phyloP scores from a whole-genome alignment of 148 eudicot species.

The Amaranthus hypochondriacus region DNA sequence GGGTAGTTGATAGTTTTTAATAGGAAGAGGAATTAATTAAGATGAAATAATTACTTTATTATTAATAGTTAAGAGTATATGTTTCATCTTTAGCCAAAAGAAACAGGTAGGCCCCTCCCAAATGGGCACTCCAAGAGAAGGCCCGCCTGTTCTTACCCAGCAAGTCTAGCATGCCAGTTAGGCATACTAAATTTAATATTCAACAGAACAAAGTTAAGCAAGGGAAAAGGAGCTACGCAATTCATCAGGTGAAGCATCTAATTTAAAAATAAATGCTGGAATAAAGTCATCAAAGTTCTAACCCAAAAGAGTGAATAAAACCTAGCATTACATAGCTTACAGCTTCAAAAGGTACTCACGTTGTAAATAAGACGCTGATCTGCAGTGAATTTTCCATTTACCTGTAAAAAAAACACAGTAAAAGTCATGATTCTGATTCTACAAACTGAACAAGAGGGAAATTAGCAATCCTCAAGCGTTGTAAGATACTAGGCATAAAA shows the following conservation, averaged over 20 bases:
- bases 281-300: not conserved
- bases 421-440: constrained; percentile 1
- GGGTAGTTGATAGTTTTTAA: too few relatives aligned
- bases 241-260: not conserved
- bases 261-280: not conserved
- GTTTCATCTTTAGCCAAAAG: too few relatives aligned
- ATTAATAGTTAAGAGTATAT: too few relatives aligned
- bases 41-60: too few relatives aligned
- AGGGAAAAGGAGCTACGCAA: not conserved
- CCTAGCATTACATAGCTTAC: not conserved
- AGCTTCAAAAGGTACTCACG: constrained; percentile 44
- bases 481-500: not conserved
- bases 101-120: too few relatives aligned
- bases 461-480: not conserved
- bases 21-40: too few relatives aligned
- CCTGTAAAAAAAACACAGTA: constrained; percentile 45
- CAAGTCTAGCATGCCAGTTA: too few relatives aligned
- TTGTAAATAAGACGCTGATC: constrained; percentile 81
- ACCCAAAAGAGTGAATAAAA: not conserved
- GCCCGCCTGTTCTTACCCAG: too few relatives aligned
- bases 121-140: too few relatives aligned
- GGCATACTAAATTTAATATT: too few relatives aligned
- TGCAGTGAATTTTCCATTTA: constrained; percentile 78
- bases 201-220: not conserved
- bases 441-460: not conserved